Evolutionary conservation across 345 rosid genomes (phyloP).

Genomic region (Theobroma cacao): DNA sequence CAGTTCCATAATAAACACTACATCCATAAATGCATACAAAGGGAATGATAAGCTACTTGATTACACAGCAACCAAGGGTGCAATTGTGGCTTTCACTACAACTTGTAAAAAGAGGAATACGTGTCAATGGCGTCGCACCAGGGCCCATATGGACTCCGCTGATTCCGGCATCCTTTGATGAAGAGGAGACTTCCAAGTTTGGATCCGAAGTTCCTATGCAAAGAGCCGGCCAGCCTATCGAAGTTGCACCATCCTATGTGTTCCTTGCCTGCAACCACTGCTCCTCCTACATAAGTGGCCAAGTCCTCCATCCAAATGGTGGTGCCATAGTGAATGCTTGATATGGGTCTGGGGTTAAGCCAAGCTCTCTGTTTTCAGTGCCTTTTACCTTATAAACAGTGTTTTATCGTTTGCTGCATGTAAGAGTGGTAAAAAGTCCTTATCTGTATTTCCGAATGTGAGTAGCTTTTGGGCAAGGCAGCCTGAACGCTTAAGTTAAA

Average conservation of each 20-base stretch:
- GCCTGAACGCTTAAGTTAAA: background rate
- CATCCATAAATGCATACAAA: constrained; percentile 63
- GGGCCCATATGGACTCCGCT: constrained; percentile 89
- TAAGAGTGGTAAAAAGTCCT: background rate
- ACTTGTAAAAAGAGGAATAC: constrained; percentile 52
- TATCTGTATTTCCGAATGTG: no score
- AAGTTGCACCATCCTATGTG: constrained; percentile 67
- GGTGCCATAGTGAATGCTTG: constrained; percentile 49
- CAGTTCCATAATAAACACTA: constrained; percentile 66
- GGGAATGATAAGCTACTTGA: constrained; percentile 58
- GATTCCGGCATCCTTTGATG: constrained; percentile 54
- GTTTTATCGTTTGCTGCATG: background rate
- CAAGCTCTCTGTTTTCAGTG: background rate
- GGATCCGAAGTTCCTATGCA: constrained; percentile 64
- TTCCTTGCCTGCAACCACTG: constrained; percentile 74
- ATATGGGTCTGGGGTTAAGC: background rate
- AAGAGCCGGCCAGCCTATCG: constrained; percentile 79
- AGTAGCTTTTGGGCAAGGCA: background rate
- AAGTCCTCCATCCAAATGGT: constrained; percentile 78
- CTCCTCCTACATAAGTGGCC: constrained; percentile 83
- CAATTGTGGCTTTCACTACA: constrained; percentile 71
- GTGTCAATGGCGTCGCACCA: constrained; percentile 75
- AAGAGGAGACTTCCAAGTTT: constrained; percentile 44
- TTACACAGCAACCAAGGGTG: constrained; percentile 75
- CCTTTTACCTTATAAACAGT: background rate